Base-by-base conservation (phyloP, 1,139 yeast genomes). In the Yamadazyma trypodendri region DNA sequence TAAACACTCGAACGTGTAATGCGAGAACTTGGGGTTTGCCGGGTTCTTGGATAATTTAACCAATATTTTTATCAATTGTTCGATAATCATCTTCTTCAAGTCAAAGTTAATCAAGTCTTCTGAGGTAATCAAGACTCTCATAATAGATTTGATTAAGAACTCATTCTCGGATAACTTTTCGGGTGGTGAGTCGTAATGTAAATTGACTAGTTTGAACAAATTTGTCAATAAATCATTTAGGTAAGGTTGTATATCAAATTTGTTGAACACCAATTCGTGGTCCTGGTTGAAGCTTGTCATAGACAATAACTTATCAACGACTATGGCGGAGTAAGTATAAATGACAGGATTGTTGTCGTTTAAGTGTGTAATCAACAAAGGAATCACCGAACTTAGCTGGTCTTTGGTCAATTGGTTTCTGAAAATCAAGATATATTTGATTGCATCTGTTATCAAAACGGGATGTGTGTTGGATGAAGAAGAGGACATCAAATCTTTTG, bases 121-220 rank as follows among this genome's bases (percentile, higher is more conserved):
- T 14, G 86, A 73, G 4, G 90, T 81, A 42, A 82, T 72, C 41
- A 92, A 65, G 6, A 90, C 81, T 52, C 97, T 76, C 90, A 89
- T 88, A 4, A 87, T 69, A 48, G 95, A 79, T 56, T 85, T 88
- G 81, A 92, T 84, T 55, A 92, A 68, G 55, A 87, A 92, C 56
- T 94, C 98, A 60, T 94, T 94, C 57, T 92, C 97, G 0, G 97
- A 92, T 43, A 94, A 68, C 56, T 89, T 90, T 58, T 90, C 97
- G 0, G 97, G 97, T 0, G 89, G 69, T 13, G 48, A 41, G 24
- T 47, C 49, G 24, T 44, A 41, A 30, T 40, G 39, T 4, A 64
- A 56, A 25, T 76, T 73, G 39, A 92, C 81, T 37, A 89, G 71
- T 31, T 71, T 65, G 51, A 92, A 85, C 37, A 90, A 67, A 43